Base-by-base conservation (phyloP, 345 rosid species). In the Laguncularia racemosa region DNA sequence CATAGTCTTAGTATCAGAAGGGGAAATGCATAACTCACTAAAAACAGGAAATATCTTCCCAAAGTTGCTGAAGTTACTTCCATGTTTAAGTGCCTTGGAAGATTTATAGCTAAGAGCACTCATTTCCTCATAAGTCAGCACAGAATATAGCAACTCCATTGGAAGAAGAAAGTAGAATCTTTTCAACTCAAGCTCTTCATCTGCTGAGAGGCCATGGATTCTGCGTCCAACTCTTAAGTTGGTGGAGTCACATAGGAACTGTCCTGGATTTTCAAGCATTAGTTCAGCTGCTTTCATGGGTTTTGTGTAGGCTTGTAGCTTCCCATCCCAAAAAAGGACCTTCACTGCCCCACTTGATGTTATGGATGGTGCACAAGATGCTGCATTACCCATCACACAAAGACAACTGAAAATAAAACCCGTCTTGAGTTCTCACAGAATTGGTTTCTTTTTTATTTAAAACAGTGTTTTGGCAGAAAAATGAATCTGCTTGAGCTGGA, bases 91-190 rank as follows among this genome's bases (percentile, higher is more conserved):
- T 0, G 75, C 78, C 73, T 61, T 78, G 53, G 76, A 50, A 18
- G 81, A 72, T 55, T 63, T 72, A 19, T 44, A 55, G 6, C 64
- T 66, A 55, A 80, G 73, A 26, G 72, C 55, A 7, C 56, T 66
- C 75, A 73, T 63, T 58, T 83, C 89, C 13, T 78, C 85, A 0
- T 67, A 53, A 1, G 80, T 83, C 17, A 80, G 68, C 9, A 78
- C 89, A 0, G 85, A 83, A 64, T 80, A 80, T 12, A 80, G 75
- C 44, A 80, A 57, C 16, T 76, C 89, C 85, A 76, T 80, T n/a
- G 85, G 81, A 57, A 83, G 78, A 51, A 80, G 58, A 60, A 83
- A 83, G 70, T 83, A 83, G 53, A 80, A 40, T 11, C 53, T 67
- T 16, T 75, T 73, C 20, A 60, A 56, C 63, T 73, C 67, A 0